phyloP scores from a whole-genome alignment of 306 rosid genomes.

The Medicago truncatula region DNA sequence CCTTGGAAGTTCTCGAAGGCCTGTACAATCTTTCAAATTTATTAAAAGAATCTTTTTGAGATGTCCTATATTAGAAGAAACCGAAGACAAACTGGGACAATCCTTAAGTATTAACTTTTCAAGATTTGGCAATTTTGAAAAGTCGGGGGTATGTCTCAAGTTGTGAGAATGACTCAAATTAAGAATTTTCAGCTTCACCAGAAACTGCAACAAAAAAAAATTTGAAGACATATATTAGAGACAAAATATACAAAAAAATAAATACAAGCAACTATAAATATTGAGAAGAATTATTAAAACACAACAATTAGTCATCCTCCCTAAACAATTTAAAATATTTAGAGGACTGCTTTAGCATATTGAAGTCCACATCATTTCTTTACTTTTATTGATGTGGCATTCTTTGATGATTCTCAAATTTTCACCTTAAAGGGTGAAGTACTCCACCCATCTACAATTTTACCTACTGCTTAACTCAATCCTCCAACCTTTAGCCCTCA shows the following conservation, averaged over 20 bases:
- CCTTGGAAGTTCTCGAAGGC: constrained; percentile 39
- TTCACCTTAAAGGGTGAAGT: too few relatives aligned
- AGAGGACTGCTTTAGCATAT: too few relatives aligned
- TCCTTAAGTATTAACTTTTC: background rate
- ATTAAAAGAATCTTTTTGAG: constrained; percentile 5
- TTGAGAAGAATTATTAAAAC: background rate
- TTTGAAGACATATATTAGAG: background rate
- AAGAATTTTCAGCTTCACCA: constrained; percentile 8
- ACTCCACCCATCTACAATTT: too few relatives aligned
- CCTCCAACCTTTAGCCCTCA: too few relatives aligned
- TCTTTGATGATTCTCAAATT: too few relatives aligned
- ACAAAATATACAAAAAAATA: background rate
- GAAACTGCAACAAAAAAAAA: constrained; percentile 6
- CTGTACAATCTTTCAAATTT: constrained; percentile 40
- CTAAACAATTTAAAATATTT: too few relatives aligned
- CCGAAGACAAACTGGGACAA: background rate
- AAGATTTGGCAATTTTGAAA: background rate
- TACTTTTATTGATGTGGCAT: too few relatives aligned
- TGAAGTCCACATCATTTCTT: too few relatives aligned
- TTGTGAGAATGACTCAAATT: background rate
- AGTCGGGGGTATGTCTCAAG: background rate
- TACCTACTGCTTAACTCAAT: too few relatives aligned
- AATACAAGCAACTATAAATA: too few relatives aligned
- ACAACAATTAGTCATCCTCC: too few relatives aligned
- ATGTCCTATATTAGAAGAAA: constrained; percentile 28